Conservation (phyloP, 1,139 yeast species). For the Diutina catenulata region DNA sequence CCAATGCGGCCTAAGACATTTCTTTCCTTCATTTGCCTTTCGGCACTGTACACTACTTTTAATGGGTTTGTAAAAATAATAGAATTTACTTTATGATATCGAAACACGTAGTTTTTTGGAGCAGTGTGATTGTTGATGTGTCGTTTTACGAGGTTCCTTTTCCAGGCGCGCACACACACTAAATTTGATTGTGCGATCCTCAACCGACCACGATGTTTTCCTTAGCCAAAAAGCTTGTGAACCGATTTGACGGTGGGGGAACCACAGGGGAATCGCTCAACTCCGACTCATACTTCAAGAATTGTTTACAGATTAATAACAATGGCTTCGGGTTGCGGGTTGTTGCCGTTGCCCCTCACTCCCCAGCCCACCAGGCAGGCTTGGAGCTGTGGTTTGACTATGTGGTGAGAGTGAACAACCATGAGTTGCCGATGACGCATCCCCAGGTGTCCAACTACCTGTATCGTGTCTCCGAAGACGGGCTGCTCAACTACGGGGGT, state of each 20-base stretch:
- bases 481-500: slow-evolving; percentile 29
- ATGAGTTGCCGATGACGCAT: slow-evolving; percentile 46
- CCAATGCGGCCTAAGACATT: background rate
- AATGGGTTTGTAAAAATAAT: background rate
- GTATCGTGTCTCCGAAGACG: slow-evolving; percentile 32
- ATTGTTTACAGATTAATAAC: slow-evolving; percentile 27
- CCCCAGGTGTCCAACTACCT: slow-evolving; percentile 21
- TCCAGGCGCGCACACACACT: background rate
- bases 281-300: slow-evolving; percentile 43
- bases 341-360: slow-evolving; percentile 28
- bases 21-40: background rate
- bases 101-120: background rate
- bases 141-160: no score
- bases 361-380: slow-evolving; percentile 24
- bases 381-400: slow-evolving; percentile 83
- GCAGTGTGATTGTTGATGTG: background rate
- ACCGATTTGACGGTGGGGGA: slow-evolving; percentile 46
- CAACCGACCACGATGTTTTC: slow-evolving; percentile 53
- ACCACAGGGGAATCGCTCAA: slow-evolving; percentile 14
- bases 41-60: background rate
- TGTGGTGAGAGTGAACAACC: slow-evolving; percentile 67
- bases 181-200: background rate
- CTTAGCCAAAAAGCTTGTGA: slow-evolving; percentile 76
- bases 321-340: slow-evolving; percentile 34
- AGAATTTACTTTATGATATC: background rate